Percentiles rank a stretch among this genome's conserved stretches.
These are phyloP conservation scores for Torulaspora indica DNA, from an alignment of 805 yeast species.

Conservation along the genomic window DNA sequence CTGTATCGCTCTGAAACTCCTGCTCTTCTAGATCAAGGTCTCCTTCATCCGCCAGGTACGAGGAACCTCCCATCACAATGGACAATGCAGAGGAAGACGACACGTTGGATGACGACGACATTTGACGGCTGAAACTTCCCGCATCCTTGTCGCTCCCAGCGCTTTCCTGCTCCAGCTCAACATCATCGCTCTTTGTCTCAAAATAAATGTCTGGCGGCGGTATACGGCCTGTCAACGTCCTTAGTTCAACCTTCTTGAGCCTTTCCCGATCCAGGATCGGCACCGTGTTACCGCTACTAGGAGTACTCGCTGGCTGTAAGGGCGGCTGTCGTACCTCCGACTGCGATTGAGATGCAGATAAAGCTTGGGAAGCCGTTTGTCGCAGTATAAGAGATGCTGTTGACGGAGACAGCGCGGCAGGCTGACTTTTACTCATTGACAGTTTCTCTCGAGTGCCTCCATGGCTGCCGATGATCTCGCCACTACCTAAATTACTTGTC, in stretches of 20 bases:
- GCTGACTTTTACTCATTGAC: neutral
- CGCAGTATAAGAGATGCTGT: neutral
- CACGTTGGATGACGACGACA: constrained; percentile 5
- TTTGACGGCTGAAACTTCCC: constrained; percentile 1
- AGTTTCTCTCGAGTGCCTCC: neutral
- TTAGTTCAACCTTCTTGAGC: constrained; percentile 1
- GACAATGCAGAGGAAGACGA: constrained; percentile 8
- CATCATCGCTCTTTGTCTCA: constrained; percentile 8
- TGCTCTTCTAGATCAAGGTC: constrained; percentile 6
- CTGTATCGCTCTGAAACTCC: neutral
- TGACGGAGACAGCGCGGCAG: no score
- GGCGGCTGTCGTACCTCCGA: neutral
- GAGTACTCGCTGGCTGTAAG: neutral
- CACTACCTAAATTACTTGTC: neutral
- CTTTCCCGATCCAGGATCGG: neutral
- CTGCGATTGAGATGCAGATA: neutral
- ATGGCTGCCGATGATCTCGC: neutral
- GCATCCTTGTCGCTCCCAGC: constrained; percentile 7
- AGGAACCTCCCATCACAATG: constrained; percentile 7
- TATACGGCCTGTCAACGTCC: constrained; percentile 15
- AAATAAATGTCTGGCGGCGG: constrained; percentile 19
- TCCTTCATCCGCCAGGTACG: constrained; percentile 6
- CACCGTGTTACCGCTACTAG: neutral
- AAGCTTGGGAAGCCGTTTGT: neutral
- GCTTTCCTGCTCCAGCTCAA: constrained; percentile 2